Evolutionary conservation across 257 asterid genomes (phyloP).

Genomic region (Catharanthus roseus): DNA sequence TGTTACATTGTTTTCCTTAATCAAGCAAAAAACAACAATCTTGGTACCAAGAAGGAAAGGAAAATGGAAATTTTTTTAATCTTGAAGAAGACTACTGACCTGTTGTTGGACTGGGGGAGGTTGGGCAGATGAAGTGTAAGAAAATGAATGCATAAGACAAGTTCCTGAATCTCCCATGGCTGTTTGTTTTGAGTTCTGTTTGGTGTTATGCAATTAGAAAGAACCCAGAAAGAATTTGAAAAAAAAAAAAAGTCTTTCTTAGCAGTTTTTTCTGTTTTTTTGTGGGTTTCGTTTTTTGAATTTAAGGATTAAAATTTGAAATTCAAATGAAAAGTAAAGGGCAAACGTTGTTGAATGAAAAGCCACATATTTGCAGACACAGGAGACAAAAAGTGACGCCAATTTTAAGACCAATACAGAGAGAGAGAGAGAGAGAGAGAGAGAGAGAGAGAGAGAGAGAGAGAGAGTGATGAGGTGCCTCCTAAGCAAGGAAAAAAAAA

Average conservation of each 20-base stretch:
- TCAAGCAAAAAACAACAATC: not conserved
- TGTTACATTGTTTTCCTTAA: not conserved
- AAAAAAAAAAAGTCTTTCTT: not conserved
- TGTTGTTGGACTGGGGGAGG: constrained; percentile 44
- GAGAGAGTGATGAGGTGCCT: not conserved
- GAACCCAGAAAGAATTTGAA: constrained; percentile 2
- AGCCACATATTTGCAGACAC: constrained; percentile 14
- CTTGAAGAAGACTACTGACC: no score
- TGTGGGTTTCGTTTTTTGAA: not conserved
- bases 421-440: no score
- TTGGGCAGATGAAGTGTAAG: constrained; percentile 60
- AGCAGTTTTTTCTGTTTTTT: not conserved
- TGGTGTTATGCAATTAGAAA: constrained; percentile 13
- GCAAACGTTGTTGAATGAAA: constrained; percentile 34
- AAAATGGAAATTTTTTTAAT: not conserved
- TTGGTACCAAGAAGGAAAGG: not conserved
- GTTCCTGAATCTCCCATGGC: constrained; percentile 69
- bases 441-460: no score
- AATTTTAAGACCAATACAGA: no score
- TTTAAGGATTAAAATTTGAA: constrained; percentile 43
- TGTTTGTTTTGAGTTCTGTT: constrained; percentile 3
- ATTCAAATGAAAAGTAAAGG: constrained; percentile 54
- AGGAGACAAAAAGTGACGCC: constrained; percentile 5
- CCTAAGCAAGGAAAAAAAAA: not conserved
- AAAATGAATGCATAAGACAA: constrained; percentile 70